Evolutionary conservation across 768 basidiomycete genomes (phyloP), one percentile per base, ranked within the genome.

Genomic region (Cystofilobasidium bisporidii): DNA sequence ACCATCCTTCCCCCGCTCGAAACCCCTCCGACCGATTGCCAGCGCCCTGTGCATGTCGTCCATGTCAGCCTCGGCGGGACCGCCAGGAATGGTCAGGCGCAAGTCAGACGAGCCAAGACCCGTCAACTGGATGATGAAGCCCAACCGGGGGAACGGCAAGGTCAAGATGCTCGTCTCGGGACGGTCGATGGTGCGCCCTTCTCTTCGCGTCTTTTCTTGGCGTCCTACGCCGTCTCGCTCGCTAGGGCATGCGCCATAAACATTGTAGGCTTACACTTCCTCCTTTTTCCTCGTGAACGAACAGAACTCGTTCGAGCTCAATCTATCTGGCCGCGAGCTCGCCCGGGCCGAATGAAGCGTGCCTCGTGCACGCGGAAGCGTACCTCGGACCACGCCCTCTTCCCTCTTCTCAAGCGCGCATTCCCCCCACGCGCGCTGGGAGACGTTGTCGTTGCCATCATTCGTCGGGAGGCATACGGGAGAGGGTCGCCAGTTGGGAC

Each of bases 291-390:
- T 47, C 45, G 17, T 6, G 17, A 24, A 6, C 15, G 36, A 36
- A 8, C 41, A 61, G 60, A 61, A 43, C 60, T 61, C 33, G 15
- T 61, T 61, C 45, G 60, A 61, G 26, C 45, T 61, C 40, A 61
- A 61, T 32, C 60, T 61, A 6, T 61, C 60, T 18, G 60, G 60
- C 20, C 60, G 60, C 17, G 60, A 61, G 15, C 60, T 61, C 26
- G 60, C 60, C 40, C 60, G 60, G 10, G 4, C 40, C 45, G 60
- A 61, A 17, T 61, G 47, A 48, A 8, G 41, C 41, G 15, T 43
- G 41, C 41, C 15, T 20, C 11, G 41, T 43, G n/a, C n/a, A n/a
- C n/a, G n/a, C n/a, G n/a, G n/a, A n/a, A n/a, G n/a, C n/a, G n/a
- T n/a, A n/a, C n/a, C n/a, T n/a, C n/a, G n/a, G n/a, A n/a, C n/a